Evolutionary conservation across 768 basidiomycete species (phyloP), one percentile per base, ranked within the genome.

Genomic region (Lactarius sp.): DNA sequence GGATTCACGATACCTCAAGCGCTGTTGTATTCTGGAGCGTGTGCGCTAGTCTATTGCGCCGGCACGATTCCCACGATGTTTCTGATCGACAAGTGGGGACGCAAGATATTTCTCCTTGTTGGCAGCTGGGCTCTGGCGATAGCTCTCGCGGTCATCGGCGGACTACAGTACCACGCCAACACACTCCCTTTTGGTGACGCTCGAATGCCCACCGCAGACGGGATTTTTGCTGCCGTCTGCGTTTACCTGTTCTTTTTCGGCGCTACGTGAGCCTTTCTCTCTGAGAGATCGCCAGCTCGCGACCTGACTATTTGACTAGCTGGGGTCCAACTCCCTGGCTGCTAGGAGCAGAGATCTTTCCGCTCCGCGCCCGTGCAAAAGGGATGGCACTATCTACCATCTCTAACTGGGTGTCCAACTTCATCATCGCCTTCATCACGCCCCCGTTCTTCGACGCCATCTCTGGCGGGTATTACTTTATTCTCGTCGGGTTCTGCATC

Each of bases 171-270:
- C 67, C 70, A 70, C 66, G 75, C 74, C 39, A 78, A 77, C 64
- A 75, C 68, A 27, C 72, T 81, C 56, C 79, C 77, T 6, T 59
- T 69, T 42, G 77, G 77, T 14, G 41, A 66, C 36, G 62, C 65
- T 2, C 70, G 75, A 10, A 57, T 74, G 27, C 72, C 71, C 3
- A 71, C 72, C n/a, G 74, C 77, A 12, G 68, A 77, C 54, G 76
- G 72, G 16, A 73, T 77, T 60, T 71, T 78, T 56, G 72, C 73
- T n/a, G 75, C 79, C 62, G 78, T 83, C 59, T 81, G 81, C 67
- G 68, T 81, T n/a, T 86, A 85, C 70, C 76, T 86, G 27, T 84
- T 85, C 70, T 77, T 84, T 68, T 84, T 79, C 56, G 82, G 80
- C 6, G 80, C 80, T 22, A 80, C 82, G 68, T 78, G 64, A 67